Base-by-base conservation (phyloP, 208 protist genomes). In the Crithidia expoeki region DNA sequence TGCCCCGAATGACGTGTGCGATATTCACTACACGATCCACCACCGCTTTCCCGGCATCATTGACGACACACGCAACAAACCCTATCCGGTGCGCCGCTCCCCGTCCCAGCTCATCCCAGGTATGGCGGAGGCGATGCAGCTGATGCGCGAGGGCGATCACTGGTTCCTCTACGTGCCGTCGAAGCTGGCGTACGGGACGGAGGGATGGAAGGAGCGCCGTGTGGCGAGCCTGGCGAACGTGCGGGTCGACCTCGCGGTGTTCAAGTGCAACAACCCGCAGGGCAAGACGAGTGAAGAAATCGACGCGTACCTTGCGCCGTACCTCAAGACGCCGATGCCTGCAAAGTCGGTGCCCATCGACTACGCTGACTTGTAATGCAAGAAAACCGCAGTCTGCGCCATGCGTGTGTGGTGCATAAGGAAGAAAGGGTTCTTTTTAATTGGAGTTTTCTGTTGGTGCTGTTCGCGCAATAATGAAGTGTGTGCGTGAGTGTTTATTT, bases 71-170 rank as follows among this genome's bases (percentile, higher is more conserved):
- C 85, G 75, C 36, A 36, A 83, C 23, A 38, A 76, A 17, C 78
- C 79, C 16, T 66, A 80, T 52, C 88, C 94, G n/a, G 66, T 83
- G 33, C 65, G 38, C 4, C 92, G 96, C 38, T 59, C 68, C 14
- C 85, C 88, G 5, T 73, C 57, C 0, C 57, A 89, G 50, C 71
- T 96, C 9, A 84, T 93, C 21, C 59, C 57, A 0, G 89, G 80
- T 25, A 82, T 90, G 84, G 62, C 58, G 28, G 89, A 96, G 71
- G 90, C 85, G 44, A 78, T 96, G 71, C 73, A 92, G 81, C 61
- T 90, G n/a, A 96, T 96, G 92, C 86, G 85, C 21, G 88, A 92
- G 63, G 92, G 92, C 0, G 92, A 96, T 64, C 63, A 56, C 25
- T 96, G 89, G 88, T 72, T 83, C 40, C 60, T 94, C 55, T 90